phyloP scores from a whole-genome alignment of 495 filamentous ascomycete genomes.

The Hypoxylon lienhwacheense region DNA sequence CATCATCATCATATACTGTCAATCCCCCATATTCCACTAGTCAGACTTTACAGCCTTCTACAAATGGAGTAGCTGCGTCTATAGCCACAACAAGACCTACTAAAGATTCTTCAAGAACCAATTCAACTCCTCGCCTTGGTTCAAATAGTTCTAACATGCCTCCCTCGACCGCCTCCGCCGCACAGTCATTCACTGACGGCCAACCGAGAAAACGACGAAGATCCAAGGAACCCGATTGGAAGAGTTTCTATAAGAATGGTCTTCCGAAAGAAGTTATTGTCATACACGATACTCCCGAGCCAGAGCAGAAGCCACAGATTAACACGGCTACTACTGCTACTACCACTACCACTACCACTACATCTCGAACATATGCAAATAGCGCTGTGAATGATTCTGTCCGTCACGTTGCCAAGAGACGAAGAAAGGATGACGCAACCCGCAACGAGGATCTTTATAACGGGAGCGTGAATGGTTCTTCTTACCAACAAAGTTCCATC shows the following conservation, averaged over 20 bases:
- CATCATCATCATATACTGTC: constrained; percentile 39
- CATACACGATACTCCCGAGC: constrained; percentile 86
- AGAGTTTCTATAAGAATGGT: constrained; percentile 89
- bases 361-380: constrained; percentile 38
- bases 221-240: constrained; percentile 78
- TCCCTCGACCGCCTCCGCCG: constrained; percentile 35
- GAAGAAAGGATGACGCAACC: constrained; percentile 50
- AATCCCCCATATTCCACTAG: constrained; percentile 25
- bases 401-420: constrained; percentile 51
- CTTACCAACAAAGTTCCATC: constrained; percentile 67
- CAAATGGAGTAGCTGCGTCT: constrained; percentile 46
- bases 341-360: constrained; percentile 32
- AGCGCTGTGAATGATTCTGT: constrained; percentile 30
- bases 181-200: constrained; percentile 29
- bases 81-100: constrained; percentile 38
- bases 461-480: constrained; percentile 71
- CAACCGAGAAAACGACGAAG: constrained; percentile 57
- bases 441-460: constrained; percentile 51
- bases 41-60: constrained; percentile 23
- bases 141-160: constrained; percentile 43
- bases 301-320: constrained; percentile 52
- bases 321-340: too few species aligned
- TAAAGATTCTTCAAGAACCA: constrained; percentile 38
- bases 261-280: constrained; percentile 92
- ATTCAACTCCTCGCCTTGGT: constrained; percentile 37